These are phyloP conservation scores for Rosa hybrid DNA, from an alignment of 331 rosid genomes.

Conservation along the genomic window DNA sequence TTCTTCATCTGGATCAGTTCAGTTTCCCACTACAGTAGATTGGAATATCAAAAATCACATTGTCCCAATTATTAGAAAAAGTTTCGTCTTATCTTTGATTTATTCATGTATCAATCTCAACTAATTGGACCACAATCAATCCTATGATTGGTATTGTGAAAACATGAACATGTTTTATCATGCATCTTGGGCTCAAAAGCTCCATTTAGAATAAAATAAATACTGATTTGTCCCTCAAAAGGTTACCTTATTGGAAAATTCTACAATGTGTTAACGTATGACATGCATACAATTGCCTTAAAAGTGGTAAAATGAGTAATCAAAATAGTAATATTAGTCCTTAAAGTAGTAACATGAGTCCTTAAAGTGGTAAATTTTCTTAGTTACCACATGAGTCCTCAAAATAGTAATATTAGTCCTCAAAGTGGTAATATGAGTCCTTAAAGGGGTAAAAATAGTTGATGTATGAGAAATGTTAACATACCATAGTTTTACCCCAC, in stretches of 20 bases:
- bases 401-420: too few relatives aligned
- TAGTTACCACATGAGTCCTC: too few relatives aligned
- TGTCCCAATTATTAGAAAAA: not conserved
- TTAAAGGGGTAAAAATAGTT: too few relatives aligned
- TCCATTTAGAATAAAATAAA: not conserved
- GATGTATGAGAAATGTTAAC: too few relatives aligned
- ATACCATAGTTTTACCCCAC: not conserved
- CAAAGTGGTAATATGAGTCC: too few relatives aligned
- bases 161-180: not conserved
- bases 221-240: not conserved
- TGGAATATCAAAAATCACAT: not conserved
- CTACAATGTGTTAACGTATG: too few relatives aligned
- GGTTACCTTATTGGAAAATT: not conserved
- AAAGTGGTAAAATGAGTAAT: too few relatives aligned
- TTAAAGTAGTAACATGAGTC: too few relatives aligned
- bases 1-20: slow-evolving; percentile 12
- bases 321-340: too few relatives aligned
- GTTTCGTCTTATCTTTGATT: not conserved
- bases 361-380: too few relatives aligned
- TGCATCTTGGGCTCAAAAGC: not conserved
- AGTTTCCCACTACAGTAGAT: slow-evolving; percentile 9
- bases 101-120: not conserved
- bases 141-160: slow-evolving; percentile 3
- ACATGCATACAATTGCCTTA: too few relatives aligned
- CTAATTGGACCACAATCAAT: not conserved